A percentile compares a stretch with the other conserved stretches of the same genome.
Conservation (phyloP, 2,329 filamentous ascomycete genomes). For the Cylindrodendrum hubeiense region DNA sequence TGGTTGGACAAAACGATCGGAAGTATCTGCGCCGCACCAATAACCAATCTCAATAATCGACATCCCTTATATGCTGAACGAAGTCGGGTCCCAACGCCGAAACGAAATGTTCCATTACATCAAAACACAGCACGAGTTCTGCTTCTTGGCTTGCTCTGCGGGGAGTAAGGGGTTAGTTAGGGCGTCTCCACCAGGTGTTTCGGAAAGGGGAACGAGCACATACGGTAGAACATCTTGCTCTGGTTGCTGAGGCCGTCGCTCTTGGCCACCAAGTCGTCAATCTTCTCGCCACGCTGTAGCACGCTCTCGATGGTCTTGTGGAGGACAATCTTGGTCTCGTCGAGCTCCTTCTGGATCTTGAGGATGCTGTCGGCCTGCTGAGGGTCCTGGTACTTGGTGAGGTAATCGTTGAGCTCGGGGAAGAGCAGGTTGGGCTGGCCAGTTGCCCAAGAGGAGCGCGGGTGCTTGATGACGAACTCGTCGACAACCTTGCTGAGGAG, state of each 20-base stretch:
- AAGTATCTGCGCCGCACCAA: conserved; percentile 44
- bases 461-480: conserved; percentile 85
- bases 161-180: conserved; percentile 18
- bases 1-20: conserved; percentile 41
- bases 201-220: conserved; percentile 43
- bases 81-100: conserved; percentile 49
- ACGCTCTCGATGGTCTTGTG: conserved; percentile 95
- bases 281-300: conserved; percentile 93
- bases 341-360: conserved; percentile 96
- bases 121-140: conserved; percentile 80
- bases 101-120: conserved; percentile 64
- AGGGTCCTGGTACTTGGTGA: conserved; percentile 83
- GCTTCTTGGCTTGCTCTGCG: conserved; percentile 78
- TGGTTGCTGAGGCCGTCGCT: conserved; percentile 89
- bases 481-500: conserved; percentile 88
- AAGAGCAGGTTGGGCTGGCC: conserved; percentile 69
- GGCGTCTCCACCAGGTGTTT: not conserved
- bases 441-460: conserved; percentile 74
- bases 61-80: conserved; percentile 45
- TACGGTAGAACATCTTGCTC: conserved; percentile 98
- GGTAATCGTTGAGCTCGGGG: conserved; percentile 83
- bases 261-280: conserved; percentile 93
- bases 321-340: conserved; percentile 96
- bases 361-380: conserved; percentile 90
- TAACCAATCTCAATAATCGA: conserved; percentile 50